Base-by-base conservation (phyloP, 345 rosid species). In the Leavenworthia alabamica region DNA sequence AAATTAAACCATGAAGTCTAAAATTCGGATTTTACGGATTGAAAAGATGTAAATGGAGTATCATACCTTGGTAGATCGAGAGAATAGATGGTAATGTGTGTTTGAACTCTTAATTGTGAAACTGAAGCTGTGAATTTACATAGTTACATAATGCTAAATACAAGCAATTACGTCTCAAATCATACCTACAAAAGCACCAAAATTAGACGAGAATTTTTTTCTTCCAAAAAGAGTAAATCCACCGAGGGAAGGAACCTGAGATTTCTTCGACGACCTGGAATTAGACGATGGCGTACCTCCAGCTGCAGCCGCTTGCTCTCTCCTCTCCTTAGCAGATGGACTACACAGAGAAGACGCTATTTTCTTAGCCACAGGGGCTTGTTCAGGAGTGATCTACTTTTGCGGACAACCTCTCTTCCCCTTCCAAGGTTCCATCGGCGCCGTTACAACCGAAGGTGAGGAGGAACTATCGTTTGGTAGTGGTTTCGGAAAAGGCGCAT, bases 331-430 rank as follows among this genome's bases (percentile, higher is more conserved):
- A 12, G 79, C 75, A 12, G 74, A 56, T 0, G 74, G 71, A 31
- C 75, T 72, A 45, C 66, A 62, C 4, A 83, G 73, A 45, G 80
- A 68, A 23, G 83, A 71, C 8, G 91, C 86, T 73, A 83, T 78
- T 71, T 81, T 89, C 84, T 82, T 92, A 5, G 97, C 97, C 5
- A 92, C 96, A 60, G 85, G 54, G 58, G 96, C 99, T 69, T 82
- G 92, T 65, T 87, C 97, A 8, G 90, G 92, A 4, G 99, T 93
- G 12, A 81, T 96, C 57, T 93, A 93, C 91, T 93, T 93, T 67
- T 97, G 74, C 13, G 99, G 99, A 32, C 99, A 67, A 23, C 99
- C 99, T 8, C 97, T 62, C 83, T 83, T 93, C 84, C 91, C 78
- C 81, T 75, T 81, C 1, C 83, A 45, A 0, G 86, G 75, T 67